Percentiles rank a stretch among this genome's conserved stretches.
Conservation (phyloP, 2,329 filamentous ascomycete species). For the Leptographium procerum region DNA sequence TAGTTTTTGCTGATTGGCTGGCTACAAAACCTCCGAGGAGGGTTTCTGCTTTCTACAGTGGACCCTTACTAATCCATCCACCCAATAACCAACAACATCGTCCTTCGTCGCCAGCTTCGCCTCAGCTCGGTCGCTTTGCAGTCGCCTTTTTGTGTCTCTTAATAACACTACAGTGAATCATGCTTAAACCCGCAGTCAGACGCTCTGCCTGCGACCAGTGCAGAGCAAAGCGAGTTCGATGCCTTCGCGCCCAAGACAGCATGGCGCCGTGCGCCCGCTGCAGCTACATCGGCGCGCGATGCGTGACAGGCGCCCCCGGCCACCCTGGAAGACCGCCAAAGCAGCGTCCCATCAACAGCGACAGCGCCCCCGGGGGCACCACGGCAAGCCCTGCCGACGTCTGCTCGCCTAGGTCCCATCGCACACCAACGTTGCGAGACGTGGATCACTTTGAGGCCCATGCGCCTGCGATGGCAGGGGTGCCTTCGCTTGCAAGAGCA, state of each 20-base stretch:
- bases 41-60: not conserved
- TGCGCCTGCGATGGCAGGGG: too few species aligned
- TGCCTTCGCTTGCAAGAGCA: too few species aligned
- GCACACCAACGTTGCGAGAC: not conserved
- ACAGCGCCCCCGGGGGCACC: not conserved
- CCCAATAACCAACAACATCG: not conserved
- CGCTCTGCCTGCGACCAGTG: not conserved
- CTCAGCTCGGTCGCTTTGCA: not conserved
- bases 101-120: not conserved
- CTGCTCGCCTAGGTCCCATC: not conserved
- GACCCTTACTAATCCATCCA: not conserved
- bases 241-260: not conserved
- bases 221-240: not conserved
- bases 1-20: not conserved
- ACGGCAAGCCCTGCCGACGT: not conserved
- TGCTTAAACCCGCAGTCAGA: not conserved
- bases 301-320: not conserved
- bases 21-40: not conserved
- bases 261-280: not conserved
- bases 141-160: not conserved
- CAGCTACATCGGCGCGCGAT: not conserved
- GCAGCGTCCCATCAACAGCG: not conserved
- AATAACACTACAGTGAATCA: not conserved
- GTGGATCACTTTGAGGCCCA: not conserved
- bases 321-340: not conserved